phyloP scores from a whole-genome alignment of 805 yeast genomes.

The Zygosaccharomyces kombuchaensis region DNA sequence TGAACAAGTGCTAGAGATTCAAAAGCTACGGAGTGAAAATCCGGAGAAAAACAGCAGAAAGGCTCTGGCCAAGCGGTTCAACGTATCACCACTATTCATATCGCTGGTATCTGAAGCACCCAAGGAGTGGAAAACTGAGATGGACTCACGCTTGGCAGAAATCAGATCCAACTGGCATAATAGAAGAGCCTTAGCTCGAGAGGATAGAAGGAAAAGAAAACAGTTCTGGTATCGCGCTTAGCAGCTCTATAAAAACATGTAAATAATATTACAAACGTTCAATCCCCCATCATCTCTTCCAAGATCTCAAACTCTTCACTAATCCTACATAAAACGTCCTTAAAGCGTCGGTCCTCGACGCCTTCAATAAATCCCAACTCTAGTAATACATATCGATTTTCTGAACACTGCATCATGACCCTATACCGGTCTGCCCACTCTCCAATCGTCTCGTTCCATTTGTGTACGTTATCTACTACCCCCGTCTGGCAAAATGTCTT shows the following conservation, averaged over 20 bases:
- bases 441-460: conserved; percentile 17
- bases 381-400: conserved; percentile 18
- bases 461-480: conserved; percentile 17
- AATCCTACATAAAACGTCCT: conserved; percentile 27
- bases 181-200: conserved; percentile 45
- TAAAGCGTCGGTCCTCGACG: conserved; percentile 18
- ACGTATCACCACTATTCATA: conserved; percentile 49
- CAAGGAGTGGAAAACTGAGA: conserved; percentile 39
- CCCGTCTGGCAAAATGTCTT: conserved; percentile 21
- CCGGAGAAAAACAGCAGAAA: conserved; percentile 63
- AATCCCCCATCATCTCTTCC: conserved; percentile 25
- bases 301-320: conserved; percentile 30
- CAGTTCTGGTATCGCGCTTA: conserved; percentile 56
- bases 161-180: conserved; percentile 50
- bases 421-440: conserved; percentile 15
- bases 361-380: conserved; percentile 19
- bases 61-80: conserved; percentile 55
- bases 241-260: conserved; percentile 16
- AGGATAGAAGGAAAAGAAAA: conserved; percentile 56
- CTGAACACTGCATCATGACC: conserved; percentile 21
- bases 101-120: conserved; percentile 49
- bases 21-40: conserved; percentile 48
- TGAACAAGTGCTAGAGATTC: conserved; percentile 54
- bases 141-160: conserved; percentile 43
- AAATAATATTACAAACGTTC: conserved; percentile 11